phyloP scores from a whole-genome alignment of 208 protist species.

The Lotmaria passim region DNA sequence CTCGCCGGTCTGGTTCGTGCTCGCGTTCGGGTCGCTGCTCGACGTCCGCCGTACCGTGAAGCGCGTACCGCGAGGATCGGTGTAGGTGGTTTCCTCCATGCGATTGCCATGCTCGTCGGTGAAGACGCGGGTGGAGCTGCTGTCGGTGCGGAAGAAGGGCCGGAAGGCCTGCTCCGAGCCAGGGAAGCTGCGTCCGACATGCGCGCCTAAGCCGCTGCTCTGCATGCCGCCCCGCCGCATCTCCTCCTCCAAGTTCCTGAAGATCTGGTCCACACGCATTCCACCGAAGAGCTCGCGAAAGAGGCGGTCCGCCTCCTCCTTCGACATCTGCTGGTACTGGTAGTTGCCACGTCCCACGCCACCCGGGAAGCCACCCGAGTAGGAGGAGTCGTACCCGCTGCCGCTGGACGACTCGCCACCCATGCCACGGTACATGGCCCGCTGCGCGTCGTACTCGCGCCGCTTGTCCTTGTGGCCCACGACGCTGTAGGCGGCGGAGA shows the following conservation, averaged over 20 bases:
- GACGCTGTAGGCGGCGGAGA: constrained; percentile 88
- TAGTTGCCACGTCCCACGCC: constrained; percentile 19
- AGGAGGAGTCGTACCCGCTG: constrained; percentile 2
- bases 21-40: constrained; percentile 71
- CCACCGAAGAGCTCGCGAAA: constrained; percentile 89
- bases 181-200: constrained; percentile 50
- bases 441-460: constrained; percentile 79
- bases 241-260: constrained; percentile 81
- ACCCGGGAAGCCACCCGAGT: constrained; percentile 24
- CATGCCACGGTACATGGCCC: constrained; percentile 34
- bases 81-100: constrained; percentile 84
- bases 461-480: constrained; percentile 78
- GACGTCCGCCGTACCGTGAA: constrained; percentile 75
- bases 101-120: constrained; percentile 77
- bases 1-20: constrained; percentile 65
- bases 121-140: constrained; percentile 53
- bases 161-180: constrained; percentile 53
- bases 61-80: constrained; percentile 58
- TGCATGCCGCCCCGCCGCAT: constrained; percentile 52
- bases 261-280: constrained; percentile 88
- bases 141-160: constrained; percentile 65
- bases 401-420: constrained; percentile 23
- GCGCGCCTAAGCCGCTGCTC: constrained; percentile 32
- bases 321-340: constrained; percentile 85
- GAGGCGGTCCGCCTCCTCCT: constrained; percentile 84